Base-by-base conservation (phyloP, 2,329 filamentous ascomycete genomes). In the Fusarium verrucosum region DNA sequence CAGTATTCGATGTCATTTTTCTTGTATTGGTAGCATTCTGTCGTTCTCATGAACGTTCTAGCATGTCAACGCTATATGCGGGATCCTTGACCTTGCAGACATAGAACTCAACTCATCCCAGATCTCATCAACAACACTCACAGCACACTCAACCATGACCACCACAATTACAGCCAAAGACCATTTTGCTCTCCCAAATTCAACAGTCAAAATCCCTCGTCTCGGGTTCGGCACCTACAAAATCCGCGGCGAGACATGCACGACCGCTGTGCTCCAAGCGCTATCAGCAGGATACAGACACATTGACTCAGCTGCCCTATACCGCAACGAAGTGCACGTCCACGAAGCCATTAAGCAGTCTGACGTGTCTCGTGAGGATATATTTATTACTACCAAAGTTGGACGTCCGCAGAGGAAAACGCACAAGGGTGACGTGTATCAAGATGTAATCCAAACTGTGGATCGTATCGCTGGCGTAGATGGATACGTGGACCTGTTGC, bases 371-470 rank as follows among this genome's bases (percentile, higher is more conserved):
- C 83, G 87, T 28, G 76, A 81, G 16, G 81, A 90, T 10, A 70
- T 92, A 44, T 92, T 89, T 74, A 75, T 92, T 35, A 92, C 90
- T 1, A 89, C 87, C 56, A 93, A 93, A 77, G 87, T 92, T 53
- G 77, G 89, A 26, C 79, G 76, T 25, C 79, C 78, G 3, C 81
- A 80, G 5, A 40, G 46, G 46, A n/a, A 51, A 40, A 5, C 33
- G 25, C 14, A 20, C 14, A 9, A 52, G 4, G 86, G 89, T 8
- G 80, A 81, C 22, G 87, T 84, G 8, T 90, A 91, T 71, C 72
- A 84, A 57, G 85, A 82, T 60, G 77, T 85, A 13, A 69, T 86
- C 19, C 84, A 86, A 8, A 91, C 88, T 65, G 85, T 92, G 30
- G 77, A 83, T 66, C 89, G 87, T 74, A 82, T 91, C 36, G 84